A percentile compares a stretch with the other conserved stretches of the same genome.
These are phyloP conservation scores for Silene latifolia DNA, from an alignment of 148 eudicot genomes.

Conservation along the genomic window DNA sequence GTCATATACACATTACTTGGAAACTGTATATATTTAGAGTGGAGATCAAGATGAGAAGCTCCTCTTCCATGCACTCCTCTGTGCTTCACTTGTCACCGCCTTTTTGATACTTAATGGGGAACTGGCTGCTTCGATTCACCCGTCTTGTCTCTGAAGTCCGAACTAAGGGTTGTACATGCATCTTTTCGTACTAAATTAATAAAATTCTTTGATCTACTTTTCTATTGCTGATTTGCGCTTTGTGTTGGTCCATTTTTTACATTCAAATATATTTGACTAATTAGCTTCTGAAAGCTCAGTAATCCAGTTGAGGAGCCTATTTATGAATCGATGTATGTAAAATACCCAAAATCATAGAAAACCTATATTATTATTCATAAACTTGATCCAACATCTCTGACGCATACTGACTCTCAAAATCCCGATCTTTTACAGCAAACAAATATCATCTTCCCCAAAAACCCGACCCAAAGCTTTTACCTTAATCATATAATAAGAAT, in stretches of 20 bases:
- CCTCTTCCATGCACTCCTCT: not conserved
- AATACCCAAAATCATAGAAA: not conserved
- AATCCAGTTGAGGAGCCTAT: too few species aligned
- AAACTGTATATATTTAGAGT: constrained; percentile 15
- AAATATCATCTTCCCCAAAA: not conserved
- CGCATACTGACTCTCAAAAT: not conserved
- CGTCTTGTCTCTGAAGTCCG: not conserved
- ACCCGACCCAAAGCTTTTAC: not conserved
- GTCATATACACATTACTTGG: constrained; percentile 13
- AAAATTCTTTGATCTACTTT: not conserved
- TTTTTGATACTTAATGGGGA: not conserved
- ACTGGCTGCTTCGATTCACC: not conserved
- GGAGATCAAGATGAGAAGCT: not conserved
- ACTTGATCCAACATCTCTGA: not conserved
- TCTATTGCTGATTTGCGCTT: not conserved
- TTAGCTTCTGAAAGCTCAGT: too few species aligned
- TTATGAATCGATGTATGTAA: not conserved
- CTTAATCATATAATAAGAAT: too few species aligned
- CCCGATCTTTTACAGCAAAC: not conserved
- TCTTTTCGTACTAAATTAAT: not conserved
- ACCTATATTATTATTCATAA: not conserved
- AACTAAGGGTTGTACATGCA: not conserved
- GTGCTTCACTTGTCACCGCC: not conserved
- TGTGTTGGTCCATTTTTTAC: not conserved
- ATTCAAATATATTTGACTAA: too few species aligned